Base-by-base conservation (phyloP, 495 filamentous ascomycete species). In the Penicillium steckii region DNA sequence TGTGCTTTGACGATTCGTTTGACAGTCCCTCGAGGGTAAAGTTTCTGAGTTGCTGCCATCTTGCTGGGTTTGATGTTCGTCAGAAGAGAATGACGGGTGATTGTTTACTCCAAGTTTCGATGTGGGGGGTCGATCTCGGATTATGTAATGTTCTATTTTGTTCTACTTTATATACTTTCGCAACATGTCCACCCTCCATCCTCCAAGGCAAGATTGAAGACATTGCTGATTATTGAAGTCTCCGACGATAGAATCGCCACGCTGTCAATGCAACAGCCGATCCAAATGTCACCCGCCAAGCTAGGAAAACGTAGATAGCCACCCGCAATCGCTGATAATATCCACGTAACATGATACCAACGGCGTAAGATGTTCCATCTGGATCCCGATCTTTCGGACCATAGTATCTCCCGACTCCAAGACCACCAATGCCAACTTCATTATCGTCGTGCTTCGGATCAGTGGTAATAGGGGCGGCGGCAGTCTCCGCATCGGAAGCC, bases 1-100 rank as follows among this genome's bases (percentile, higher is more conserved):
- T 95, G 90, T 24, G 91, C 91, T 74, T 95, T 95, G 55, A 96
- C 80, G 27, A 92, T 92, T 55, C 89, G 88, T 70, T 89, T 93
- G 50, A 96, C 79, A 1, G 89, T 91, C 3, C 82, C 84, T 30
- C 91, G 85, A 2, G 92, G 92, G 54, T 96, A 96, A 18, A 89
- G 81, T 64, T 89, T 91, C 62, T 89, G 72, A 7, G 68, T 69
- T n/a, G 64, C 67, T 29, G 61, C 70, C 74, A 77, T 77, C 35
- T 22, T 32, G 53, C 26, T 24, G 33, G 17, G 26, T n/a, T 12
- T 18, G 22, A 22, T 37, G 41, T 8, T 43, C 12, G n/a, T 8
- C 6, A 3, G 19, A 27, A 8, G 22, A 19, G 38, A 9, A 41
- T 18, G 10, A 43, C 48, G 25, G 44, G 42, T 41, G 22, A 45